Evolutionary conservation across 202 grass and related monocot species (phyloP).

Genomic region (Setaria viridis): DNA sequence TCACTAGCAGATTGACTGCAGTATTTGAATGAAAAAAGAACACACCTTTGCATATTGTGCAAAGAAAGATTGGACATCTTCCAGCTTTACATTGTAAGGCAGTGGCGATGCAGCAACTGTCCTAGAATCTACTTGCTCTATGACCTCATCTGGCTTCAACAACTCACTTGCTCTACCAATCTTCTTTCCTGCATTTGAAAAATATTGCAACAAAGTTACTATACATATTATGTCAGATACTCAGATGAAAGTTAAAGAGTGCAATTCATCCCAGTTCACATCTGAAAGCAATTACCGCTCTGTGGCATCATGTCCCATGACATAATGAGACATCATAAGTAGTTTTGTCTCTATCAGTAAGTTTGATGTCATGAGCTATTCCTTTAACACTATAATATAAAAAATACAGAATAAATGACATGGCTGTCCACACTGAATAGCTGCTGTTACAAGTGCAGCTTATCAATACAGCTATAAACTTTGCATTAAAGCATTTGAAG

Average conservation of each 20-base stretch:
- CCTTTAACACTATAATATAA: neutral
- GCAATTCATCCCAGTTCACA: neutral
- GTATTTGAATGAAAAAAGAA: slow-evolving; percentile 23
- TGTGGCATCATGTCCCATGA: neutral
- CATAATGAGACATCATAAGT: neutral
- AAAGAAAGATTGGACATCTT: slow-evolving; percentile 81
- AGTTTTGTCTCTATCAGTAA: neutral
- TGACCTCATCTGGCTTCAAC: slow-evolving; percentile 73
- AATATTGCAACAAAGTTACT: neutral
- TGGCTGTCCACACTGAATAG: neutral
- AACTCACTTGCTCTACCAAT: slow-evolving; percentile 66
- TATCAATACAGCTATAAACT: neutral
- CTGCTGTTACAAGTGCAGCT: neutral
- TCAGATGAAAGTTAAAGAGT: neutral
- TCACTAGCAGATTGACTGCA: neutral
- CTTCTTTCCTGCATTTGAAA: slow-evolving; percentile 57
- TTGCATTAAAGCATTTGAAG: neutral
- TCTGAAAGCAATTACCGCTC: neutral
- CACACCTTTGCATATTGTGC: slow-evolving; percentile 63
- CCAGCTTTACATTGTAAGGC: slow-evolving; percentile 83
- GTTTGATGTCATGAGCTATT: neutral
- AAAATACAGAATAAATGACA: neutral
- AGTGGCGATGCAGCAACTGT: slow-evolving; percentile 79
- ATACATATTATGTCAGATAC: neutral
- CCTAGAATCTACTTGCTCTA: slow-evolving; percentile 80